Base-by-base conservation (phyloP, 164 flowering plant species). In the Malania oleifera region DNA sequence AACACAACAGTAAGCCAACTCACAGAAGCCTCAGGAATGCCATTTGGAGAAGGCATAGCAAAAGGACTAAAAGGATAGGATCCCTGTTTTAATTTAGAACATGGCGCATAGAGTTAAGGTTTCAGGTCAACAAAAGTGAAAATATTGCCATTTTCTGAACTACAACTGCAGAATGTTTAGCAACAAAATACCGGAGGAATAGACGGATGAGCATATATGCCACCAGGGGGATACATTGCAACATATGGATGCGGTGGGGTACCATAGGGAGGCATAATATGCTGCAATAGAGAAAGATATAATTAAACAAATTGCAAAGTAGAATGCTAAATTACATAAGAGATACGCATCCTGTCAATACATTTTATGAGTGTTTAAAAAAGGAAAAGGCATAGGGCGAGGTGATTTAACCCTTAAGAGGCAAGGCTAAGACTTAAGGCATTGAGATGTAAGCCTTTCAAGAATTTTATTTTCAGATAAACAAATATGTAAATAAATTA, bases 151-250 rank as follows among this genome's bases (percentile, higher is more conserved):
- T 27, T 25, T 12, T 7, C 43, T 39, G 28, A 48, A 34, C 17
- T 17, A 18, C 17, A 52, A 56, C 24, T 15, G 17, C 39, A 57
- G 54, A 14, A 56, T 39, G 51, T 62, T 38, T 23, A 14, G 28
- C 0, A 59, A 57, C 29, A 65, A 62, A 65, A 43, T 86, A 92
- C 98, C 75, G 91, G 91, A 59, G 93, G 85, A 49, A 92, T 81
- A 37, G 95, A 76, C 60, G 98, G 93, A 64, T 89, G 98, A 38
- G 88, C 93, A 74, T 89, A 89, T 44, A 89, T 67, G 34, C 95
- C 93, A 62, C 96, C 93, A 82, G 76, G 96, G 34, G 98, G 96
- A 81, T 89, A 92, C 96, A 92, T 89, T 23, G 96, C 87, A 64
- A 92, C 84, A 70, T 92, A 92, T 52, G 98, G 96, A 80, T 73